Evolutionary conservation across 805 yeast genomes (phyloP), one percentile per base, ranked within the genome.

Genomic region (Yamadazyma paraphyllophila): DNA sequence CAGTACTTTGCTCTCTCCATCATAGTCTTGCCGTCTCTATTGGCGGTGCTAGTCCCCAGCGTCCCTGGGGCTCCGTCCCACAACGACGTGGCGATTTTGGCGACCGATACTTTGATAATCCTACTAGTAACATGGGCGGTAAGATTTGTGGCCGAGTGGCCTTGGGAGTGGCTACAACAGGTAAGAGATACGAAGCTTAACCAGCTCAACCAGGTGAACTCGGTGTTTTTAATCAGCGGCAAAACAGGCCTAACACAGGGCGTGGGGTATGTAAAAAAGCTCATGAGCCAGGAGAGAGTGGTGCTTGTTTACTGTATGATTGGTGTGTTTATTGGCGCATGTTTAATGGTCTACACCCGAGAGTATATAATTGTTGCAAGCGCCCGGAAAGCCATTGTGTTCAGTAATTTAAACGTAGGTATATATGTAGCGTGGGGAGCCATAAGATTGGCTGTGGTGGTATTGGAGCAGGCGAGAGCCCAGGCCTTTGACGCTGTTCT

Each of bases 141-240:
- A 11, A 60, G 62, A 43, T 64, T 64, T 30, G 41, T 65, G 0
- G 53, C 64, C 12, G 74, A 69, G 38, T 70, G 74, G 75, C 75
- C 75, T 0, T 69, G 73, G 71, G 52, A 53, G n/a, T 70, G 74
- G 75, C 52, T 62, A 13, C 41, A 48, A 5, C 65, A 61, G 35
- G 55, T 70, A 10, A 50, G 50, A 27, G 47, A 46, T 6, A 32
- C 53, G 3, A 58, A 57, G 36, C 15, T 14, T 7, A 51, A 41
- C 30, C 39, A 59, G 24, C 39, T 59, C 24, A 47, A 48, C 27
- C 48, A 54, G 36, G 45, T 52, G 26, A 56, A 56, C 25, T 45
- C 56, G 7, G 38, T 34, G 7, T 13, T 29, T 9, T 39, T 53
- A 10, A 49, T 53, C 16, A 37, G 50, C 16, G 17, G 15, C 12